phyloP scores from a whole-genome alignment of 2,329 filamentous ascomycete species.

The Bipolaris bicolor region DNA sequence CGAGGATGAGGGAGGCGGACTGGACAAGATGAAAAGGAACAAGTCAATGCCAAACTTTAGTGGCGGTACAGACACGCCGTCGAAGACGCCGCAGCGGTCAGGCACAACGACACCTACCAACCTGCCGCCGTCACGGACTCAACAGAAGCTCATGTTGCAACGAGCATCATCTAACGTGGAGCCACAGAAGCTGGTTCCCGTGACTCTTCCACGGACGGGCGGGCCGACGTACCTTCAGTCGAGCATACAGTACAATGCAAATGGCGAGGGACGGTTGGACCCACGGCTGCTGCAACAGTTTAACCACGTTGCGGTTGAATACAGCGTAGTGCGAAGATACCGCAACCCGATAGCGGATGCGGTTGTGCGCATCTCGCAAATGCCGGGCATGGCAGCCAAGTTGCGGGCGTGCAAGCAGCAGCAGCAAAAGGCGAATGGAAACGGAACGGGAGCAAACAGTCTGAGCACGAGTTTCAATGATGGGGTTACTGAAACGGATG shows the following conservation, averaged over 20 bases:
- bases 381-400: conserved; percentile 55
- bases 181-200: conserved; percentile 58
- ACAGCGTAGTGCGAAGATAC: conserved; percentile 74
- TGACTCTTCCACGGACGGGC: conserved; percentile 46
- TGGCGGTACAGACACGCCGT: conserved; percentile 36
- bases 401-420: conserved; percentile 25
- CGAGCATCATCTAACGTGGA: conserved; percentile 75
- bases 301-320: conserved; percentile 74
- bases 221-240: conserved; percentile 43
- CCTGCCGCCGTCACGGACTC: conserved; percentile 65
- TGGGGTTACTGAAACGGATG: conserved; percentile 35
- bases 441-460: conserved; percentile 36
- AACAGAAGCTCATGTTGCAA: conserved; percentile 78
- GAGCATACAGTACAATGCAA: conserved; percentile 45
- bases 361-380: conserved; percentile 60
- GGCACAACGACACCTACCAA: conserved; percentile 50
- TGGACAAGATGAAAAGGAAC: conserved; percentile 46
- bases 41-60: conserved; percentile 48
- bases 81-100: conserved; percentile 39
- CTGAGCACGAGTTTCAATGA: conserved; percentile 43
- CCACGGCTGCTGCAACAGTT: conserved; percentile 69
- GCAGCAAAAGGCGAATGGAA: conserved; percentile 33
- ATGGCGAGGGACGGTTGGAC: conserved; percentile 56
- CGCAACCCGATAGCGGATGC: conserved; percentile 73
- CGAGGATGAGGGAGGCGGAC: conserved; percentile 25